Percentiles rank a stretch among this genome's conserved stretches.
Conservation (phyloP, 75 land plant species). For the Picea glauca region DNA sequence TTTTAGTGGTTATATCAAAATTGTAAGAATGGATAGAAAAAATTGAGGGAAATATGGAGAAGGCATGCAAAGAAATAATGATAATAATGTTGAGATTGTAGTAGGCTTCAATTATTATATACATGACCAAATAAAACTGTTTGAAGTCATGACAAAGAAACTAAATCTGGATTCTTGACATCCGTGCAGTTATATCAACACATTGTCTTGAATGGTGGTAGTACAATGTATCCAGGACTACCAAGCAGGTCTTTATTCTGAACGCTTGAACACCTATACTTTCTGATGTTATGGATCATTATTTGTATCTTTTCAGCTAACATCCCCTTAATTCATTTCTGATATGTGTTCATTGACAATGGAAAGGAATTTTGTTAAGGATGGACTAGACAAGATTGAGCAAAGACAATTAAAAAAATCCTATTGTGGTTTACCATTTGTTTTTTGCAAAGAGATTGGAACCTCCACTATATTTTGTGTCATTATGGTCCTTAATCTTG, state of each 20-base stretch:
- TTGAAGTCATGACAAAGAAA: background rate
- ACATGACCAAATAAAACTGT: background rate
- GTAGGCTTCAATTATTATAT: background rate
- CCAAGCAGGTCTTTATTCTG: conserved; percentile 39
- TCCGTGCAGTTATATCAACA: conserved; percentile 45
- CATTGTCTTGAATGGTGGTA: conserved; percentile 54
- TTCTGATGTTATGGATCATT: background rate
- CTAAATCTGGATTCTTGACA: background rate
- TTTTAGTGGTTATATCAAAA: background rate
- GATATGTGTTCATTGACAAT: background rate
- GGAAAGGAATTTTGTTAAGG: background rate
- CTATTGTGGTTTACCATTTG: background rate
- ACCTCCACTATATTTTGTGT: background rate
- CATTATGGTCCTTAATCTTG: background rate
- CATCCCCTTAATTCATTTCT: background rate
- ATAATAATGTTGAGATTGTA: background rate
- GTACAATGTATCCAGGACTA: conserved; percentile 55
- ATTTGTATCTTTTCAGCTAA: background rate
- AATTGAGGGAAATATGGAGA: background rate
- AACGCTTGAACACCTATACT: background rate
- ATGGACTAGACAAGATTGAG: background rate
- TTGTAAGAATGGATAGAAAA: background rate
- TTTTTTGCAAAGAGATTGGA: background rate
- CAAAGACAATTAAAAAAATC: background rate
- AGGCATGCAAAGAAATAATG: background rate